These are phyloP conservation scores for Cryptococcus floricola DNA, from an alignment of 1,284 basidiomycete species.

Conservation along the genomic window DNA sequence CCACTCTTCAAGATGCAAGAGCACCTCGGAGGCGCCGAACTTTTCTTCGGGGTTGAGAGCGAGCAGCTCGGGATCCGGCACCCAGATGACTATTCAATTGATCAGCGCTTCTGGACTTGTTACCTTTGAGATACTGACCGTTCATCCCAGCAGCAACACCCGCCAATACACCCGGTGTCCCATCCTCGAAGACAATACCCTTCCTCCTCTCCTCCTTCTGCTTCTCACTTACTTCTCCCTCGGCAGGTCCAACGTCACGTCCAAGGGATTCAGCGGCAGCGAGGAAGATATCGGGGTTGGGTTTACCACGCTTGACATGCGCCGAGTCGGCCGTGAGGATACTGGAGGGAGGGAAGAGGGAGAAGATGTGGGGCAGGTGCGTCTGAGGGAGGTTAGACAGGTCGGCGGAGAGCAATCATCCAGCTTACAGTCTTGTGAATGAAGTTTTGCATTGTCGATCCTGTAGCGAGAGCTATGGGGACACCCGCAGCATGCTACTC, in stretches of 20 bases:
- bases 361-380: conserved; percentile 48
- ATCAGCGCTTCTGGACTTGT: background rate
- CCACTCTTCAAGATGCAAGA: conserved; percentile 41
- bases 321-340: conserved; percentile 36
- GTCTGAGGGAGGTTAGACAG: conserved; percentile 15
- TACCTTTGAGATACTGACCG: conserved; percentile 23
- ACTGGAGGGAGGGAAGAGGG: conserved; percentile 37
- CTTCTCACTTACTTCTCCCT: conserved; percentile 23
- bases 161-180: conserved; percentile 41
- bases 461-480: conserved; percentile 49
- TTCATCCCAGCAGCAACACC: conserved; percentile 50
- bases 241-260: conserved; percentile 27
- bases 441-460: conserved; percentile 26
- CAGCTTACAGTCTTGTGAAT: background rate
- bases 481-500: conserved; percentile 39
- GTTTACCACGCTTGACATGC: conserved; percentile 10
- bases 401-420: too few species aligned
- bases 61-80: conserved; percentile 44
- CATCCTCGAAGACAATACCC: conserved; percentile 50
- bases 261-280: conserved; percentile 34
- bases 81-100: conserved; percentile 44
- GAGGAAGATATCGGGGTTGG: conserved; percentile 49
- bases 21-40: conserved; percentile 40
- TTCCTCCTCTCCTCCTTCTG: conserved; percentile 36
- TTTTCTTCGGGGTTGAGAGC: conserved; percentile 38